phyloP scores from a whole-genome alignment of 1,284 basidiomycete species.

The Rhodofomes roseus region DNA sequence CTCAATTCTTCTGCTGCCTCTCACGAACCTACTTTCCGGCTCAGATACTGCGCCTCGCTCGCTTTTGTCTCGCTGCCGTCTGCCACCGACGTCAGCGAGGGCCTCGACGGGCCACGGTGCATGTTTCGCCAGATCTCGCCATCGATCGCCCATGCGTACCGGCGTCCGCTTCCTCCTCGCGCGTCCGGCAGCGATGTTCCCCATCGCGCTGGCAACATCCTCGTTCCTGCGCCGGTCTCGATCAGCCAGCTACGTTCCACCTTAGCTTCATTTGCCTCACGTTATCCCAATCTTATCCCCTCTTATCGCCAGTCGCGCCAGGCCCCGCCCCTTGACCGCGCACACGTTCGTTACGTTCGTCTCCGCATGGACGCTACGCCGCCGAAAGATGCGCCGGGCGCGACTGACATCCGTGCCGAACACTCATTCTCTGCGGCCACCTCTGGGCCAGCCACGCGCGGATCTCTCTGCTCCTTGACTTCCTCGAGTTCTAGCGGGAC shows the following conservation, averaged over 20 bases:
- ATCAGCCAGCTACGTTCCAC: too few species aligned
- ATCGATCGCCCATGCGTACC: too few species aligned
- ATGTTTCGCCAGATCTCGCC: background rate
- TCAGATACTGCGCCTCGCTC: too few species aligned
- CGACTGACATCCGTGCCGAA: too few species aligned
- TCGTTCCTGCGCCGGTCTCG: background rate
- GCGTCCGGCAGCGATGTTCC: background rate
- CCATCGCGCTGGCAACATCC: background rate
- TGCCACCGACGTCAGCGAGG: background rate
- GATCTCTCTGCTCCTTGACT: too few species aligned
- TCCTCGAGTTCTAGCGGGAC: background rate
- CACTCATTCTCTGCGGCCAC: too few species aligned
- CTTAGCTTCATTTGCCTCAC: too few species aligned
- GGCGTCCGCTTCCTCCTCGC: too few species aligned
- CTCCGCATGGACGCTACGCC: background rate
- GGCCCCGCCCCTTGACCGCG: background rate
- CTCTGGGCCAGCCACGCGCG: too few species aligned
- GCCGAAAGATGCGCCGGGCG: too few species aligned
- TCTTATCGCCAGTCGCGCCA: background rate
- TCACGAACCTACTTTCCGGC: too few species aligned
- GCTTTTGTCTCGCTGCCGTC: background rate
- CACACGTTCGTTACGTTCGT: background rate
- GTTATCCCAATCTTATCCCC: background rate
- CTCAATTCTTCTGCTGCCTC: too few species aligned
- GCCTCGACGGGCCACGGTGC: background rate